Evolutionary conservation across 2,329 filamentous ascomycete species (phyloP), one percentile per base, ranked within the genome.

Genomic region (Drechslerella dactyloides): DNA sequence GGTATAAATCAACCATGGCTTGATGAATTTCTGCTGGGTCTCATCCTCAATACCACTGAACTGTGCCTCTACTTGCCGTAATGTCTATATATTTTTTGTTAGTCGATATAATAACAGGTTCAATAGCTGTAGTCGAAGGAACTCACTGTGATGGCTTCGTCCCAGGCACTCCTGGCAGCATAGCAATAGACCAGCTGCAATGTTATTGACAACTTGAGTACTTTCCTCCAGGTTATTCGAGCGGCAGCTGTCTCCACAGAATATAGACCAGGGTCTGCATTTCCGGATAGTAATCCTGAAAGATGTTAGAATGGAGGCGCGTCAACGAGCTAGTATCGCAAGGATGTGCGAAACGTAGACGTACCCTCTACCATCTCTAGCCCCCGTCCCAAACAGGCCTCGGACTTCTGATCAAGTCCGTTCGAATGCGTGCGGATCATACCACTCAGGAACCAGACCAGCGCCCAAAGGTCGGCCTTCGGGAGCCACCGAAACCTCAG

Each of bases 401-500:
- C 83, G 15, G 84, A 82, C 74, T 85, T 85, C 8, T 81, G 81
- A 37, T 86, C 83, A 33, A 82, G 80, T 8, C 82, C 83, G 72
- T 86, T 86, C 68, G 84, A 84, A 54, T 84, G 81, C 44, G 83
- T 81, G n/a, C 82, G 80, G 0, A 84, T 84, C 30, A 87, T 78
- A 1, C 85, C 86, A 70, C 85, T 86, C 11, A 89, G 79, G 58
- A 88, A 83, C 77, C 86, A 89, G 37, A 83, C 86, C 24, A 89
- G 79, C 7, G 82, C 82, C 75, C 86, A 87, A 7, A 88, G 79
- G 75, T 89, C 85, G 51, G 83, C 82, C 73, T 84, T 83, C 2
- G 83, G 82, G 63, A 89, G 80, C 87, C 87, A 89, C 50, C 81
- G 82, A 72, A 89, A 84, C 1, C 81, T 81, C 44, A 89, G 77